These are phyloP conservation scores for Favolaschia claudopus DNA, from an alignment of 768 basidiomycete species.

Conservation along the genomic window DNA sequence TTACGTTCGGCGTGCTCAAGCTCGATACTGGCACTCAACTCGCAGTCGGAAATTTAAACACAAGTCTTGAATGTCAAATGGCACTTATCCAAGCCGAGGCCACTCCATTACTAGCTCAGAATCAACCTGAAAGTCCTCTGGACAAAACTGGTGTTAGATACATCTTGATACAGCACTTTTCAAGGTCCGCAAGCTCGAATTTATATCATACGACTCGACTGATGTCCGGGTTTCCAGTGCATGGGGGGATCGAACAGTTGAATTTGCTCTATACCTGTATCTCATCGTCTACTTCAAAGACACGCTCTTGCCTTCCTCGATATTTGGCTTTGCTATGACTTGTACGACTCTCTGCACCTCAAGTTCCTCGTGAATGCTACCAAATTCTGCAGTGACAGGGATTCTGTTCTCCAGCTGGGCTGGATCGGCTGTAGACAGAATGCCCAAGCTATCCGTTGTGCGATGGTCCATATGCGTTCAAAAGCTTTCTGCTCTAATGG, in stretches of 20 bases:
- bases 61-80: too few species aligned
- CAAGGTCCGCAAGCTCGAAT: neutral
- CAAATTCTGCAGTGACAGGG: slow-evolving; percentile 29
- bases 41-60: too few species aligned
- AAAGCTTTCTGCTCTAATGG: slow-evolving; percentile 43
- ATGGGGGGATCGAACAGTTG: slow-evolving; percentile 44
- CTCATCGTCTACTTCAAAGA: slow-evolving; percentile 49
- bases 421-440: slow-evolving; percentile 51
- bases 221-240: neutral
- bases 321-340: slow-evolving; percentile 55
- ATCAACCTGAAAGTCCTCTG: too few species aligned
- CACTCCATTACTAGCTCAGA: too few species aligned
- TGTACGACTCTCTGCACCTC: slow-evolving; percentile 20
- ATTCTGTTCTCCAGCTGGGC: slow-evolving; percentile 50
- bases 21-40: too few species aligned
- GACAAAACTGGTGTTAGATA: neutral
- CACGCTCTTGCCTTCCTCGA: slow-evolving; percentile 55
- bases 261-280: slow-evolving; percentile 53
- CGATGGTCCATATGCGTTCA: slow-evolving; percentile 47
- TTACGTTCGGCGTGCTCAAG: too few species aligned
- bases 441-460: slow-evolving; percentile 45
- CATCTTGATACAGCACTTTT: neutral
- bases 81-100: too few species aligned
- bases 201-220: neutral
- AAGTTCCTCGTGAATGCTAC: neutral